Base-by-base conservation (phyloP, 2,329 filamentous ascomycete genomes). In the Pestalotiopsis sp. region DNA sequence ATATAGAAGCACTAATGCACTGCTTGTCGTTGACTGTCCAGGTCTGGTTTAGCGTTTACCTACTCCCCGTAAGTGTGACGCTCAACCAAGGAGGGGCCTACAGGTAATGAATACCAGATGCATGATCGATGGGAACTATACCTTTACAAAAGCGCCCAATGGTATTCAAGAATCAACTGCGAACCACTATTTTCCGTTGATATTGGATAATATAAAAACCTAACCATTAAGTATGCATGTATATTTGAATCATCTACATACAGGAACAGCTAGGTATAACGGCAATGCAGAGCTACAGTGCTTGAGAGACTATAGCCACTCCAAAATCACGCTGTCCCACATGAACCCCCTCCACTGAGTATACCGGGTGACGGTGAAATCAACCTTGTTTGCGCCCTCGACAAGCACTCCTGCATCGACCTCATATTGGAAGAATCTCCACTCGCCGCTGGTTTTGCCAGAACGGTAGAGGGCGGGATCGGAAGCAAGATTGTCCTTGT, bases 391-490 rank as follows among this genome's bases (percentile, higher is more conserved):
- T 12, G 56, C 49, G 12, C 74, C 73, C 58, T 71, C 59, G 62
- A 68, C 71, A 27, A 77, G 59, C 41, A 73, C 25, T 20, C 52
- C 64, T 3, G 61, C 65, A 3, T 70, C 69, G 14, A 78, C 72
- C n/a, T 67, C 68, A 61, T 77, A 83, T 73, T 86, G 80, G 17
- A 84, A 78, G 31, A 82, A 76, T 67, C 81, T 77, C 83, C 83
- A 85, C 75, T 86, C 84, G 1, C 84, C 84, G 4, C 80, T 82
- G n/a, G 75, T 74, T 5, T 83, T 86, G 20, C 80, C 82, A 7
- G 80, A 83, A 13, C 84, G 79, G 73, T 86, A 86, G 40, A 85
- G 76, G 23, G 80, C 80, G 4, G 83, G 84, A 70, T 85, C 84
- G 40, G 74, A 84, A 25, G 78, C 67, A 14, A 86, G 65, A 13